Evolutionary conservation across 2,329 filamentous ascomycete species (phyloP).

Genomic region (Xylaria sp.): DNA sequence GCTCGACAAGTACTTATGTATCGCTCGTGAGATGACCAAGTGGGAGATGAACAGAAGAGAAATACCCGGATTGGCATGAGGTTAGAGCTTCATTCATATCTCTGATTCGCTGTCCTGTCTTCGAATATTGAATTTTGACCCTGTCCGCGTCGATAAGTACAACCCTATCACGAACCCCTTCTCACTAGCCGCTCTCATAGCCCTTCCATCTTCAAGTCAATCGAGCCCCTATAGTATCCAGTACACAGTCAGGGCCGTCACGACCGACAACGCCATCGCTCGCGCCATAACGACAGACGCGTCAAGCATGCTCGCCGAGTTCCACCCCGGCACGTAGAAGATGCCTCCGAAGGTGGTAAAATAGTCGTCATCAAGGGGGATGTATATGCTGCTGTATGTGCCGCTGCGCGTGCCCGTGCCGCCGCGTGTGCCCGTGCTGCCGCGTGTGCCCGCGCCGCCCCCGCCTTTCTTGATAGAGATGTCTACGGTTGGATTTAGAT

Average conservation of each 20-base stretch:
- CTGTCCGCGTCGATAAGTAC: not conserved
- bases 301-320: not conserved
- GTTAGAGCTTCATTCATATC: not conserved
- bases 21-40: not conserved
- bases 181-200: not conserved
- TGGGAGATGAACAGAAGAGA: not conserved
- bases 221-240: not conserved
- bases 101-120: not conserved
- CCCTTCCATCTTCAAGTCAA: not conserved
- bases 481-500: not conserved
- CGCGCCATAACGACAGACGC: not conserved
- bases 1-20: not conserved
- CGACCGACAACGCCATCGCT: not conserved
- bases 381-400: too few relatives aligned
- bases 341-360: not conserved
- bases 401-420: not conserved
- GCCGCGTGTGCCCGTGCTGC: not conserved
- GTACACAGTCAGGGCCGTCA: not conserved
- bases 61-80: not conserved
- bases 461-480: conserved; percentile 21
- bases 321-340: not conserved
- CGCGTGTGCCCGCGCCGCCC: not conserved
- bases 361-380: not conserved
- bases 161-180: not conserved
- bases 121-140: not conserved